Percentiles rank a stretch among this genome's conserved stretches.
These are phyloP conservation scores for Metschnikowia hibisci DNA, from an alignment of 805 yeast genomes.

Conservation along the genomic window DNA sequence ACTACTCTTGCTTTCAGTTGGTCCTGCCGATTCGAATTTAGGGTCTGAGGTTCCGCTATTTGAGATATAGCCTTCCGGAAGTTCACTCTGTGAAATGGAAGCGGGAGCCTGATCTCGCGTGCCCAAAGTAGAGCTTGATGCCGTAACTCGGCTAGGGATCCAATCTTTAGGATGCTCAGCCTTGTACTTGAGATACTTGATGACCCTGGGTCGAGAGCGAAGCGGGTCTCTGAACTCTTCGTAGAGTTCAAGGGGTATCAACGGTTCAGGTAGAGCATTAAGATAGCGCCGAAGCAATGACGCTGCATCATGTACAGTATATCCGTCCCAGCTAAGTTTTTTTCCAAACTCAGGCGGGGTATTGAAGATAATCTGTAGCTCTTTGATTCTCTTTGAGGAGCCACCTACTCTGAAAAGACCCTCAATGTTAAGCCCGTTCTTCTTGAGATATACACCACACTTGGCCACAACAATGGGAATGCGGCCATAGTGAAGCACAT, in stretches of 20 bases:
- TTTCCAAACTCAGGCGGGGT: conserved; percentile 88
- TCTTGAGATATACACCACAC: conserved; percentile 83
- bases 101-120: neutral
- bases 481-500: conserved; percentile 73
- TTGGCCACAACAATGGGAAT: conserved; percentile 95
- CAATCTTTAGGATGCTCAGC: conserved; percentile 38
- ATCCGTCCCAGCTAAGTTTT: conserved; percentile 86
- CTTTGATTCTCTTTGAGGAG: conserved; percentile 80
- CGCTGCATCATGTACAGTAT: conserved; percentile 95
- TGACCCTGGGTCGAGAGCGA: conserved; percentile 55
- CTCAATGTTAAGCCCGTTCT: conserved; percentile 71
- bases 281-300: conserved; percentile 80
- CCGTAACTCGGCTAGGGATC: neutral
- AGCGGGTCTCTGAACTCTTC: conserved; percentile 78
- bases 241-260: conserved; percentile 75
- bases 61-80: neutral
- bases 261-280: conserved; percentile 87
- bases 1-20: neutral
- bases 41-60: neutral
- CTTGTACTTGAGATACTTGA: conserved; percentile 61
- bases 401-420: conserved; percentile 96
- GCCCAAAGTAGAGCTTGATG: neutral
- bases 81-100: conserved; percentile 5
- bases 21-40: neutral
- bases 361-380: conserved; percentile 78